Conservation (phyloP, 495 filamentous ascomycete species). For the Chaetomium cochliodes region DNA sequence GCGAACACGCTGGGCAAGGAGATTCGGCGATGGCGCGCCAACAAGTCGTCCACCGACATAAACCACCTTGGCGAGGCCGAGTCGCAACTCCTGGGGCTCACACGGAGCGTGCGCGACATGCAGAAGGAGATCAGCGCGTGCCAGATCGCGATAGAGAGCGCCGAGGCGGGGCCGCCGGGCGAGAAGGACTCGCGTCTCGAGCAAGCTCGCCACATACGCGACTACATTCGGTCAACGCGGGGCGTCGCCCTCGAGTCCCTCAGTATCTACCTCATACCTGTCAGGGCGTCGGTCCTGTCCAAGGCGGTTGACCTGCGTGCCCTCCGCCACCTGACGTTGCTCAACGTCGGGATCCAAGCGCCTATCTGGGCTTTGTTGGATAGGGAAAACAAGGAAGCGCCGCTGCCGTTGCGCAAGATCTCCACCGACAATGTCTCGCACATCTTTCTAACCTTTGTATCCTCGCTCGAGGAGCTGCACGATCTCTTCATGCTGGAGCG, state of each 20-base stretch:
- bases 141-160: conserved; percentile 29
- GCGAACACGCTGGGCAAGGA: conserved; percentile 24
- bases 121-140: conserved; percentile 27
- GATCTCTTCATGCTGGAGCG: conserved; percentile 61
- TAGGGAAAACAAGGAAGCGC: conserved; percentile 49
- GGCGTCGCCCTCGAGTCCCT: conserved; percentile 55
- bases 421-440: conserved; percentile 60
- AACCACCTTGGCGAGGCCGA: conserved; percentile 23
- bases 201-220: conserved; percentile 37
- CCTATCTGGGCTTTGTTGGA: conserved; percentile 55
- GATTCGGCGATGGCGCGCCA: conserved; percentile 21
- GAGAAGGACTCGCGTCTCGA: conserved; percentile 6
- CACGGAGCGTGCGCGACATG: conserved; percentile 26
- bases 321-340: conserved; percentile 55
- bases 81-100: conserved; percentile 19
- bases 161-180: conserved; percentile 20
- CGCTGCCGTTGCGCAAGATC: conserved; percentile 54
- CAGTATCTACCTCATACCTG: conserved; percentile 56
- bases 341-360: conserved; percentile 60
- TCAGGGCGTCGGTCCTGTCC: conserved; percentile 53
- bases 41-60: conserved; percentile 7
- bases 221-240: conserved; percentile 54
- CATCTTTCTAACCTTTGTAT: conserved; percentile 51
- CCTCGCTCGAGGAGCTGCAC: conserved; percentile 50
- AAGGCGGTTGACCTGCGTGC: conserved; percentile 52